These are phyloP conservation scores for Fomitopsis betulina DNA, from an alignment of 1,284 basidiomycete genomes.

Conservation along the genomic window DNA sequence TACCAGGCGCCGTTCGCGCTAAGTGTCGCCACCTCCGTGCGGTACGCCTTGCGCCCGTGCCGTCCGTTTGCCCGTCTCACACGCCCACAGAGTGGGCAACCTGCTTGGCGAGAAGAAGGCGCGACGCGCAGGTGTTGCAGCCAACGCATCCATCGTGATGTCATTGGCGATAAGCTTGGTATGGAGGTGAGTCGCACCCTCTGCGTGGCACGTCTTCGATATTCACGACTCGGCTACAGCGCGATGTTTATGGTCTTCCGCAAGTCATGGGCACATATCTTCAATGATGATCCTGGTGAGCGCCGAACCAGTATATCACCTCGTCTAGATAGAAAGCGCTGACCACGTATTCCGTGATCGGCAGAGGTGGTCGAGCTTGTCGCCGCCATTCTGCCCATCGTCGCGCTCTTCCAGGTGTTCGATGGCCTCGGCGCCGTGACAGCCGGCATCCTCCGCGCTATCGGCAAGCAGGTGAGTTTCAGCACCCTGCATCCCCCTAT, in stretches of 20 bases:
- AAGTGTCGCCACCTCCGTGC: conserved; percentile 78
- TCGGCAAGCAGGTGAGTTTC: conserved; percentile 58
- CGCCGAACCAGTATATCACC: not conserved
- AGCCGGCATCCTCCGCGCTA: conserved; percentile 72
- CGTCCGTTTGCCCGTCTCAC: not conserved
- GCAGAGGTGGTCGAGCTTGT: conserved; percentile 62
- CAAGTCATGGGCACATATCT: conserved; percentile 74
- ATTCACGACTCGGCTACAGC: conserved; percentile 30
- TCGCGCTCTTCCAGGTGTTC: conserved; percentile 78
- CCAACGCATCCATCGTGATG: conserved; percentile 59
- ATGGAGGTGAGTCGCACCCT: conserved; percentile 46
- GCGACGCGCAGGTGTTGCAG: conserved; percentile 60
- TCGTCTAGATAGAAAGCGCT: not conserved
- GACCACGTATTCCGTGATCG: not conserved
- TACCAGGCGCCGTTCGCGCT: conserved; percentile 86
- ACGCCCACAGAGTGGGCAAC: conserved; percentile 63
- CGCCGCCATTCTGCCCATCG: conserved; percentile 69
- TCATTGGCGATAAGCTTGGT: conserved; percentile 52
- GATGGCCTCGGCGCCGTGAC: conserved; percentile 71
- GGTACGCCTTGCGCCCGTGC: conserved; percentile 39
- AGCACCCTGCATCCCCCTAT: not conserved
- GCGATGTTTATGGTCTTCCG: conserved; percentile 71
- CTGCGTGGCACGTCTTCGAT: not conserved
- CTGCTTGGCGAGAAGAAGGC: conserved; percentile 73
- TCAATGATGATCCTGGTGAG: conserved; percentile 75